A percentile compares a stretch with the other conserved stretches of the same genome.
Conservation (phyloP, 192 early-diverging fungal species). For the Coemansia sp. region DNA sequence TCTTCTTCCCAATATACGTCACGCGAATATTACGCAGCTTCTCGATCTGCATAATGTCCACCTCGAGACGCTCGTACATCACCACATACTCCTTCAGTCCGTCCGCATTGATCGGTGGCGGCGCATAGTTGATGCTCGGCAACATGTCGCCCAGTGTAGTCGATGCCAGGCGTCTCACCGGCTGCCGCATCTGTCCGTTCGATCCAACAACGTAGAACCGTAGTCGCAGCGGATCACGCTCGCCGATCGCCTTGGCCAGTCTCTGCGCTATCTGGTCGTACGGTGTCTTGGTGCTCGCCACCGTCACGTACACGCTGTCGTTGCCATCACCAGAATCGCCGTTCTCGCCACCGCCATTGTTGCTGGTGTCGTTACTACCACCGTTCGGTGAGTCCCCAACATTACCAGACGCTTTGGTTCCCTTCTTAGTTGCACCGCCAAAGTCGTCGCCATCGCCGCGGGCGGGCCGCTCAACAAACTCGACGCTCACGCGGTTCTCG, state of each 20-base stretch:
- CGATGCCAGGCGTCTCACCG: constrained; percentile 53
- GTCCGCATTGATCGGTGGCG: constrained; percentile 15
- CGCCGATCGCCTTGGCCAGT: constrained; percentile 59
- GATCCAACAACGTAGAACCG: constrained; percentile 61
- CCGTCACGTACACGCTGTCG: not conserved
- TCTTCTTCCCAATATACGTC: constrained; percentile 62
- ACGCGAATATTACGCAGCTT: constrained; percentile 73
- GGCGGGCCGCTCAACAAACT: constrained; percentile 66
- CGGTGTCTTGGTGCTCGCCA: constrained; percentile 23
- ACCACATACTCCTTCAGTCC: constrained; percentile 52
- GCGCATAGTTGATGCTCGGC: constrained; percentile 24
- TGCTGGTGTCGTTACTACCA: constrained; percentile 4
- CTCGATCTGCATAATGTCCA: constrained; percentile 81
- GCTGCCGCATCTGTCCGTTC: constrained; percentile 31
- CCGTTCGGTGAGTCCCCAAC: not conserved
- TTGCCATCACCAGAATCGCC: not conserved
- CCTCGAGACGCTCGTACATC: constrained; percentile 83
- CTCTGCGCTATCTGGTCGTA: constrained; percentile 60
- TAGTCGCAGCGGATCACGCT: constrained; percentile 64
- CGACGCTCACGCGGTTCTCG: constrained; percentile 65
- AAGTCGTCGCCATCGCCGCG: constrained; percentile 16
- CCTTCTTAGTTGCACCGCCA: not conserved
- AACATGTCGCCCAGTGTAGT: constrained; percentile 63
- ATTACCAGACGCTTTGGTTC: not conserved
- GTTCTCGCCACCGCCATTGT: not conserved